Evolutionary conservation across 768 basidiomycete species (phyloP).

Genomic region (Artomyces pyxidatus): DNA sequence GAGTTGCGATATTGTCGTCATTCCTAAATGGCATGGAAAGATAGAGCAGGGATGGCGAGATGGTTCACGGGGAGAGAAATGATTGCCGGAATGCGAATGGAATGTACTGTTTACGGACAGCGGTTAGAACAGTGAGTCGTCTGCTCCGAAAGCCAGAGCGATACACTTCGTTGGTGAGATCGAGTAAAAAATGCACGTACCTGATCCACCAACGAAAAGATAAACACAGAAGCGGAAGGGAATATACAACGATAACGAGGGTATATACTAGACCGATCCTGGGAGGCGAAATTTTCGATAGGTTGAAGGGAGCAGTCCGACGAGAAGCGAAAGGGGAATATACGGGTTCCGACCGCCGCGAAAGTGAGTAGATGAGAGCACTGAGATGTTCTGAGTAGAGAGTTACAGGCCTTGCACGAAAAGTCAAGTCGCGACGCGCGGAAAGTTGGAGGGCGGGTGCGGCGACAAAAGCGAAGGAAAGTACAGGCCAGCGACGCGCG

Average conservation of each 20-base stretch:
- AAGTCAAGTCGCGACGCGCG: neutral
- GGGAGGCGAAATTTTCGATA: neutral
- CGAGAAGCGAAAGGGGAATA: no score
- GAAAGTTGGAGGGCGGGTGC: neutral
- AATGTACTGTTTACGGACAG: neutral
- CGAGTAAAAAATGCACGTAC: neutral
- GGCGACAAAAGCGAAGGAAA: conserved; percentile 4
- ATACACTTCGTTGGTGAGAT: no score
- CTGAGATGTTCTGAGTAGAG: neutral
- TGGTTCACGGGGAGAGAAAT: neutral
- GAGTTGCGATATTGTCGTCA: conserved; percentile 22
- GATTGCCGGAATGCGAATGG: neutral
- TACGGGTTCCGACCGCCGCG: neutral
- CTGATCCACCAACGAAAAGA: neutral
- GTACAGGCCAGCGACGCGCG: conserved; percentile 1
- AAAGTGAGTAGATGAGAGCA: neutral
- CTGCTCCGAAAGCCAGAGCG: no score
- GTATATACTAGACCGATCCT: neutral
- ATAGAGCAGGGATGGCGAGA: conserved; percentile 7
- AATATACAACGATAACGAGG: conserved; percentile 6
- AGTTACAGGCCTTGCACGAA: no score
- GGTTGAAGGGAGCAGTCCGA: neutral
- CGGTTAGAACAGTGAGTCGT: no score
- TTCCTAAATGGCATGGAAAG: conserved; percentile 12
- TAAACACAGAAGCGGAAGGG: neutral